phyloP scores from a whole-genome alignment of 176 grass and related monocot genomes.

The Neostapfia colusana region DNA sequence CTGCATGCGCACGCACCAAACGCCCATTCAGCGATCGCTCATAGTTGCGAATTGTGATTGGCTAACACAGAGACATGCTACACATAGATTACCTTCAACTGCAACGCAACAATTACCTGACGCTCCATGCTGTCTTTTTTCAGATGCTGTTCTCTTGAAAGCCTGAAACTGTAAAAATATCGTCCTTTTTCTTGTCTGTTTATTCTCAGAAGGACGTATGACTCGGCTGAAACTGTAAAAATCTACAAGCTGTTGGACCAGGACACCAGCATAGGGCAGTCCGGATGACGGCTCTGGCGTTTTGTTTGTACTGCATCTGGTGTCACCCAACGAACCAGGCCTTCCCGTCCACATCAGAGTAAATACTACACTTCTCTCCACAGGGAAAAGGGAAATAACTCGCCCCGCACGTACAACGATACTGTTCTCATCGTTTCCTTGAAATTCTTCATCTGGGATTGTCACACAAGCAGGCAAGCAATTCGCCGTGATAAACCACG shows the following conservation, averaged over 20 bases:
- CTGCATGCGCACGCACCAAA: not conserved
- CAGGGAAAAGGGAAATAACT: not conserved
- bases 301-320: slow-evolving; percentile 35
- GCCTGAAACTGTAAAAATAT: not conserved
- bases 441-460: not conserved
- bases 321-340: slow-evolving; percentile 1
- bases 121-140: not conserved
- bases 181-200: slow-evolving; percentile 15
- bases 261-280: slow-evolving; percentile 25
- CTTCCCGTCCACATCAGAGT: not conserved
- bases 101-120: not conserved
- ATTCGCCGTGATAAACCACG: too few species aligned
- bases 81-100: not conserved
- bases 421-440: not conserved
- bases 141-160: not conserved
- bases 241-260: not conserved
- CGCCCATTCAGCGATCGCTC: not conserved
- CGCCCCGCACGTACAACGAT: too few species aligned
- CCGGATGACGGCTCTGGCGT: slow-evolving; percentile 31
- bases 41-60: not conserved
- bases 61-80: not conserved
- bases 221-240: not conserved
- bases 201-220: slow-evolving; percentile 2
- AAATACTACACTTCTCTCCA: not conserved
- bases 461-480: not conserved